Percentiles rank a stretch among this genome's conserved stretches.
Evolutionary conservation across 768 basidiomycete genomes (phyloP).

Genomic region (Rickenella mellea): DNA sequence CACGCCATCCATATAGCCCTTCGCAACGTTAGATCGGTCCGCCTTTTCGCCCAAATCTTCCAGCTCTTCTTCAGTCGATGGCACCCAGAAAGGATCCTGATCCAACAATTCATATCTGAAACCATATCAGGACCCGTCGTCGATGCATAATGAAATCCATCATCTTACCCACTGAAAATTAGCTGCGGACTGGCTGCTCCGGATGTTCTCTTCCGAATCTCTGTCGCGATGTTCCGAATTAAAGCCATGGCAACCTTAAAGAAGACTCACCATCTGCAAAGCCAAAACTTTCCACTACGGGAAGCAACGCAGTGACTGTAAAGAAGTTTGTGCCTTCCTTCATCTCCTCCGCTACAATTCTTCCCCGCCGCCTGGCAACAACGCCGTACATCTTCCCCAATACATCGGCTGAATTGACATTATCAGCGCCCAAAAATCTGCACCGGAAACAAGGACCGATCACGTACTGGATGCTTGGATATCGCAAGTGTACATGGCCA

Average conservation of each 20-base stretch:
- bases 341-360: slow-evolving; percentile 96
- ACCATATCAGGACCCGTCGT: not conserved
- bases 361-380: slow-evolving; percentile 81
- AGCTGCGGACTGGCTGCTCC: slow-evolving; percentile 96
- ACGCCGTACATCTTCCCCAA: slow-evolving; percentile 97
- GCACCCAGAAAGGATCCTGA: slow-evolving; percentile 96
- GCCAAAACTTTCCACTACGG: slow-evolving; percentile 95
- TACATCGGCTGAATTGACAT: slow-evolving; percentile 64
- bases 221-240: slow-evolving; percentile 28
- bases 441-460: slow-evolving; percentile 2
- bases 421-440: slow-evolving; percentile 7
- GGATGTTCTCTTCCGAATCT: slow-evolving; percentile 92
- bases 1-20: slow-evolving; percentile 84
- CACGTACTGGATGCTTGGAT: slow-evolving; percentile 92
- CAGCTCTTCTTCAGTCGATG: slow-evolving; percentile 91
- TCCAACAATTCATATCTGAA: slow-evolving; percentile 85
- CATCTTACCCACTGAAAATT: slow-evolving; percentile 82
- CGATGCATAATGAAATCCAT: not conserved
- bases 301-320: slow-evolving; percentile 81
- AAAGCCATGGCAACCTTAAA: not conserved
- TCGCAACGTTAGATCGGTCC: slow-evolving; percentile 88
- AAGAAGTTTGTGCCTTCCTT: slow-evolving; percentile 96
- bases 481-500: slow-evolving; percentile 98
- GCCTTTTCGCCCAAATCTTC: slow-evolving; percentile 97
- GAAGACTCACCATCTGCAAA: slow-evolving; percentile 81